Evolutionary conservation across 768 basidiomycete genomes (phyloP), one percentile per base, ranked within the genome.

Genomic region (Myochromella boudieri): DNA sequence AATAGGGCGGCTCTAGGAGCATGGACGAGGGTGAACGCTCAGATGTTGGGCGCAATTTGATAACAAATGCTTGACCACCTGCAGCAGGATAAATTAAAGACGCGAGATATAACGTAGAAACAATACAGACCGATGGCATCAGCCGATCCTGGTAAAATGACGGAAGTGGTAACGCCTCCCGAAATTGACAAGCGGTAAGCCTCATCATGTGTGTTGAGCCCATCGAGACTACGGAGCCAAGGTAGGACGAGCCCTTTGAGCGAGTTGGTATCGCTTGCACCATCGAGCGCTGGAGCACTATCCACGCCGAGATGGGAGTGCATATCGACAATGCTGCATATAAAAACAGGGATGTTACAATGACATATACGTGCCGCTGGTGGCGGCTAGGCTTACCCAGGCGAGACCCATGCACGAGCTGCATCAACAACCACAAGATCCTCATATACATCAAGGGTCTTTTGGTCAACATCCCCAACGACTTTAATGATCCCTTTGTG

Each of bases 151-250:
- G 91, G 91, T 1, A 93, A 71, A 18, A 93, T 70, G 26, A 90
- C 71, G 2, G 85, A 75, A 0, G 87, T 86, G 0, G 91, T 92
- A 11, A 92, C 77, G 8, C 92, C 91, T 8, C 91, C 90, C 0
- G 89, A 68, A 48, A 88, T 77, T n/a, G 84, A 77, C 6, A 87
- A 68, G 15, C 62, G 68, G 64, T 84, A 91, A 0, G 87, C 75
- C 14, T 80, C 77, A 60, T 93, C 90, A 54, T 87, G 87, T 0
- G 88, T 90, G 60, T 93, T 91, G 41, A 93, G 70, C 0, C 78
- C 89, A 55, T 95, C 91, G 10, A 92, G 62, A 22, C 80, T 82
- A 27, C 88, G 75, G 6, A 93, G 71, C 84, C 84, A 87, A 12
- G 80, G 80, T 37, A 69, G 68, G 2, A 70, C 59, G 10, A 64